A percentile compares a stretch with the other conserved stretches of the same genome.
These are phyloP conservation scores for Lyophyllum decastes DNA, from an alignment of 768 basidiomycete genomes.

Conservation along the genomic window DNA sequence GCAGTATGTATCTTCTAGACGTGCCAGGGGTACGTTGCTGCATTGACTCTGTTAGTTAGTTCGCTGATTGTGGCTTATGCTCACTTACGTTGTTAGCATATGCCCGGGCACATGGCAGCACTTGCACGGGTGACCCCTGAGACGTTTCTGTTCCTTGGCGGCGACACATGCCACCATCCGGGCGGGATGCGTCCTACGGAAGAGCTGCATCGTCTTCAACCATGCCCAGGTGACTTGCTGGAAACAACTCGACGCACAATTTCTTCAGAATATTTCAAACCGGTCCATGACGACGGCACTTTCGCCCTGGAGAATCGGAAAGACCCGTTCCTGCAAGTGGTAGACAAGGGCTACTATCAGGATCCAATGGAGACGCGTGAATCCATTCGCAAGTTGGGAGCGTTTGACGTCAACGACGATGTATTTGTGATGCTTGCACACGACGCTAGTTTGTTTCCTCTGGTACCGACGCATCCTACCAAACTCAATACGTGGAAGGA, in stretches of 20 bases:
- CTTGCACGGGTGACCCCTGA: constrained; percentile 1
- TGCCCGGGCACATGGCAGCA: constrained; percentile 1
- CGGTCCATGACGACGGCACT: neutral
- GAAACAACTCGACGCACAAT: neutral
- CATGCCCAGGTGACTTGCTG: neutral
- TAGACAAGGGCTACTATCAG: neutral
- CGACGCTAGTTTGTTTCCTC: neutral
- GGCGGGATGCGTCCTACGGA: constrained; percentile 2
- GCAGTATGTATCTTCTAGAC: constrained; percentile 2
- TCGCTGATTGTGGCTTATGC: neutral
- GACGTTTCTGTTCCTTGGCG: neutral
- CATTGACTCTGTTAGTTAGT: neutral
- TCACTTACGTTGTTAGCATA: neutral
- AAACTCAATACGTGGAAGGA: constrained; percentile 1
- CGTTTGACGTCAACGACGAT: constrained; percentile 6
- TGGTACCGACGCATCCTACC: neutral
- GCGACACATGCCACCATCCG: constrained; percentile 1
- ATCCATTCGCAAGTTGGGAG: neutral
- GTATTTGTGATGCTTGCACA: constrained; percentile 1
- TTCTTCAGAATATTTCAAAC: neutral
- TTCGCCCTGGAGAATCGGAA: constrained; percentile 1
- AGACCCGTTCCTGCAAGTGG: neutral
- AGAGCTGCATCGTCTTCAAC: neutral
- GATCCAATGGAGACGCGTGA: neutral
- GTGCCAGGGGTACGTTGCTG: constrained; percentile 1